A percentile compares a stretch with the other conserved stretches of the same genome.
Conservation (phyloP, 169 alveolate species). For the Cryptosporidium ryanae region DNA sequence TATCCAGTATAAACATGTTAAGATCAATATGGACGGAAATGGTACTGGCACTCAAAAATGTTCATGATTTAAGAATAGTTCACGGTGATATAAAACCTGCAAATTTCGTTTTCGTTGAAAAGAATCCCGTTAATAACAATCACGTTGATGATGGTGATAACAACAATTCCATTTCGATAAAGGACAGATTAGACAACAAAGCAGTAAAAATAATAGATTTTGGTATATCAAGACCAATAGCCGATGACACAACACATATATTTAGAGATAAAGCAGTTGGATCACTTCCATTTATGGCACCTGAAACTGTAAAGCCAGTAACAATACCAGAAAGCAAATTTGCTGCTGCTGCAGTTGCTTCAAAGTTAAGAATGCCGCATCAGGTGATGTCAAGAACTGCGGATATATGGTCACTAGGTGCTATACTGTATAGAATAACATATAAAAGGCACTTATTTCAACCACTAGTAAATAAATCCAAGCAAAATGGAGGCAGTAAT, state of each 20-base stretch:
- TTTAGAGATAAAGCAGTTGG: slow-evolving; percentile 74
- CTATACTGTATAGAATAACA: slow-evolving; percentile 49
- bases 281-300: slow-evolving; percentile 73
- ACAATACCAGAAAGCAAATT: slow-evolving; percentile 61
- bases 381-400: slow-evolving; percentile 73
- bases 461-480: slow-evolving; percentile 16
- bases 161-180: neutral
- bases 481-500: slow-evolving; percentile 19
- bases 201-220: slow-evolving; percentile 71
- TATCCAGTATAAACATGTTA: slow-evolving; percentile 28
- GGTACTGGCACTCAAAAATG: slow-evolving; percentile 65
- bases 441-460: slow-evolving; percentile 64
- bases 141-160: neutral
- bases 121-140: neutral
- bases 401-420: slow-evolving; percentile 73
- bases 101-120: slow-evolving; percentile 62
- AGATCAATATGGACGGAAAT: slow-evolving; percentile 74
- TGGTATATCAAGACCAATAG: slow-evolving; percentile 71
- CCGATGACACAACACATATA: slow-evolving; percentile 71
- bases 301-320: slow-evolving; percentile 73
- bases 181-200: slow-evolving; percentile 7
- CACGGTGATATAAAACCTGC: slow-evolving; percentile 74
- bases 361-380: slow-evolving; percentile 66
- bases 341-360: slow-evolving; percentile 69
- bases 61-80: slow-evolving; percentile 68